Percentiles rank a stretch among this genome's conserved stretches.
Conservation (phyloP, 2,329 filamentous ascomycete species). For the Hypoxylon sp. region DNA sequence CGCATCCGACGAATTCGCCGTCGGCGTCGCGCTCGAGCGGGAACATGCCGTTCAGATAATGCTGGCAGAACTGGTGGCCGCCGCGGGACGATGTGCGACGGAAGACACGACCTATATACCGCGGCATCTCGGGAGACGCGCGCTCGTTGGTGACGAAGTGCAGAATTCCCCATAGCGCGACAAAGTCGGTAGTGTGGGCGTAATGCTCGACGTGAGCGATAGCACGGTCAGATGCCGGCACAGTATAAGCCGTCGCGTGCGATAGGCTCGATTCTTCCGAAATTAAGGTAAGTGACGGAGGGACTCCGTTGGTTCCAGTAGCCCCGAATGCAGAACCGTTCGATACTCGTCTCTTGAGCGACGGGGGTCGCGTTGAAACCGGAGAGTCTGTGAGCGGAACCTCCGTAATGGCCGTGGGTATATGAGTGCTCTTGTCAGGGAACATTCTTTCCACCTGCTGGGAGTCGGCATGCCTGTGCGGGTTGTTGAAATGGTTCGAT, state of each 20-base stretch:
- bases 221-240: constrained; percentile 54
- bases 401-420: constrained; percentile 49
- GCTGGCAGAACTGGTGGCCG: constrained; percentile 67
- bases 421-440: constrained; percentile 44
- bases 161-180: constrained; percentile 76
- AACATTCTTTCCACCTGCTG: constrained; percentile 51
- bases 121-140: constrained; percentile 57
- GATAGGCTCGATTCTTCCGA: constrained; percentile 28
- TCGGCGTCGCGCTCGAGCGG: constrained; percentile 55
- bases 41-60: constrained; percentile 70
- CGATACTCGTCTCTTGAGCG: constrained; percentile 23
- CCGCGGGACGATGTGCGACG: constrained; percentile 58
- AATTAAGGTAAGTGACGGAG: constrained; percentile 48
- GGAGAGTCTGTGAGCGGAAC: constrained; percentile 45
- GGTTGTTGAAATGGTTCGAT: constrained; percentile 84
- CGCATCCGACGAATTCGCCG: constrained; percentile 53
- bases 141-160: constrained; percentile 65
- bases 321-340: constrained; percentile 14
- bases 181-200: constrained; percentile 76
- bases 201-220: constrained; percentile 83
- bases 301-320: constrained; percentile 29
- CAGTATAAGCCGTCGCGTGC: constrained; percentile 23
- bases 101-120: constrained; percentile 70
- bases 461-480: constrained; percentile 60
- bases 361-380: constrained; percentile 34